Evolutionary conservation across 2,329 filamentous ascomycete species (phyloP).

Genomic region (Huntiella bhutanensis): DNA sequence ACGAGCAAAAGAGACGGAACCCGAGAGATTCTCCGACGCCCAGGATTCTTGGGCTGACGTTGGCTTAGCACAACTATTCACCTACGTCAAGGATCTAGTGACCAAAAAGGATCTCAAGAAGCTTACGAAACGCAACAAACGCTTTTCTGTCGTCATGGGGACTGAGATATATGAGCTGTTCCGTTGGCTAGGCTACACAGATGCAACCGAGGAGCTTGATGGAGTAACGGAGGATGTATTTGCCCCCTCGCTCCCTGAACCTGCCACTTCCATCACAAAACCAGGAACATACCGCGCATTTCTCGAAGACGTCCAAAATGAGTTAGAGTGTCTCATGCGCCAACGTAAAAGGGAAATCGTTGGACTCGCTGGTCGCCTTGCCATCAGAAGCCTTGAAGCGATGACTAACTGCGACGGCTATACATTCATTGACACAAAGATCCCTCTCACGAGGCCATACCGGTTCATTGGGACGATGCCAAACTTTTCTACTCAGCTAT

Average conservation of each 20-base stretch:
- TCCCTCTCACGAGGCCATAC: slow-evolving; percentile 10
- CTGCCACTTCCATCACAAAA: slow-evolving; percentile 16
- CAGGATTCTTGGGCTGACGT: slow-evolving; percentile 22
- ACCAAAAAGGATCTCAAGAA: slow-evolving; percentile 22
- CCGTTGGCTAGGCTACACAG: slow-evolving; percentile 28
- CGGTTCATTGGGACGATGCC: slow-evolving; percentile 21
- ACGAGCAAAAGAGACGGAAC: slow-evolving; percentile 25
- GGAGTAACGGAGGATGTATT: slow-evolving; percentile 23
- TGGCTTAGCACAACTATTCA: slow-evolving; percentile 28
- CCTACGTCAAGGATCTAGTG: slow-evolving; percentile 32
- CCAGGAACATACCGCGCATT: slow-evolving; percentile 26
- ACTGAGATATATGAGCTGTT: slow-evolving; percentile 30
- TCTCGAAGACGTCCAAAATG: slow-evolving; percentile 29
- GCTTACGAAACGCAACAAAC: slow-evolving; percentile 38
- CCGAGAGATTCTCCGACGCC: slow-evolving; percentile 27
- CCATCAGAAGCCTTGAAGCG: slow-evolving; percentile 17
- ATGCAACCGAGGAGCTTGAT: slow-evolving; percentile 21
- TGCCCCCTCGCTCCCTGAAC: slow-evolving; percentile 19
- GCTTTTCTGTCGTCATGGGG: slow-evolving; percentile 34
- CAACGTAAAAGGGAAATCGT: slow-evolving; percentile 4
- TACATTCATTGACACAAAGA: slow-evolving; percentile 12
- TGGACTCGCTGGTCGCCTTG: slow-evolving; percentile 16
- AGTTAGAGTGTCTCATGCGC: slow-evolving; percentile 26
- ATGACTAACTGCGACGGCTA: slow-evolving; percentile 17
- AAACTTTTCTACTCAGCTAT: slow-evolving; percentile 13